These are phyloP conservation scores for Kwoniella sp. DNA, from an alignment of 768 basidiomycete species.

Conservation along the genomic window DNA sequence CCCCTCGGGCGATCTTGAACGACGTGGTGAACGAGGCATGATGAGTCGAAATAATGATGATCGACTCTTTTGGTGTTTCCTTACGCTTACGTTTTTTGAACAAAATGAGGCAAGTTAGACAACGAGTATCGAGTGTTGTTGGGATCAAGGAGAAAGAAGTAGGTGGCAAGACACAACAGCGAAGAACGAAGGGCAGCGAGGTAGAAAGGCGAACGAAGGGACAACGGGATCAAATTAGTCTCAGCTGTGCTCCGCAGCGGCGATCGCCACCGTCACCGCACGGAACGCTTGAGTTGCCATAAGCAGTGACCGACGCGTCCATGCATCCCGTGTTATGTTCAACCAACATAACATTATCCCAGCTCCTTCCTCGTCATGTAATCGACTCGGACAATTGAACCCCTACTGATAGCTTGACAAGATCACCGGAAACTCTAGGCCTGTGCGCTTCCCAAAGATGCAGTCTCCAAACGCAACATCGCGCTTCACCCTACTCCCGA, in stretches of 20 bases:
- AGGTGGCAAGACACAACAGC: conserved; percentile 7
- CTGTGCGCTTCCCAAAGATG: too few relatives aligned
- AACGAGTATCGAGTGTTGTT: background rate
- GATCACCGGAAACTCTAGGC: too few relatives aligned
- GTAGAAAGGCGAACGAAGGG: background rate
- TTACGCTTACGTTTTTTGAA: too few relatives aligned
- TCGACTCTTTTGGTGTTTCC: background rate
- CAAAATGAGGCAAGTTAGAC: too few relatives aligned
- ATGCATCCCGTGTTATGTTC: too few relatives aligned
- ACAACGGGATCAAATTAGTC: conserved; percentile 5
- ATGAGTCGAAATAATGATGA: background rate
- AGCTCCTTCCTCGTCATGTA: too few relatives aligned
- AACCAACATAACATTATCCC: too few relatives aligned
- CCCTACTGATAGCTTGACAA: too few relatives aligned
- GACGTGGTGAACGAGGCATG: conserved; percentile 35
- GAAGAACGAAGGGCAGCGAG: background rate
- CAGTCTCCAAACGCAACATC: conserved; percentile 15
- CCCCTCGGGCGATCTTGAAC: conserved; percentile 30
- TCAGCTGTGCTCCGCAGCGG: background rate
- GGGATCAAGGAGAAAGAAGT: background rate
- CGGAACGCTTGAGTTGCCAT: background rate
- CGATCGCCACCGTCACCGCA: background rate
- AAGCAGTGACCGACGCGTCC: too few relatives aligned
- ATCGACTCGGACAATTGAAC: too few relatives aligned
- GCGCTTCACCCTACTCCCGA: conserved; percentile 24